A percentile compares a stretch with the other conserved stretches of the same genome.
phyloP scores from a whole-genome alignment of 2,329 filamentous ascomycete genomes.

The Nectriaceae sp. region DNA sequence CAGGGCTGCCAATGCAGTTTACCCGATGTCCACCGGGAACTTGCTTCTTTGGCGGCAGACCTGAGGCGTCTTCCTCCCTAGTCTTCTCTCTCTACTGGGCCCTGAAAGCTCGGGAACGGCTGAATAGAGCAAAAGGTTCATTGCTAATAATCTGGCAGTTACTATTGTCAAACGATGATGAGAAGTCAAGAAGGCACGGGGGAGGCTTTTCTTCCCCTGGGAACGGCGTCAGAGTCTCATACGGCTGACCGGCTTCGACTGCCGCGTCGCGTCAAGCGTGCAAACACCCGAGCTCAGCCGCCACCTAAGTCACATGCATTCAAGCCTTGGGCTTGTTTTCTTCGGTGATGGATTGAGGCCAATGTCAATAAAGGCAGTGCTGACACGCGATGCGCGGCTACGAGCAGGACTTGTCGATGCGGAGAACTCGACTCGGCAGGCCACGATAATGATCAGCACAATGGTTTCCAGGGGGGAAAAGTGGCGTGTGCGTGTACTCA shows the following conservation, averaged over 20 bases:
- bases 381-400: conserved; percentile 32
- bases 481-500: conserved; percentile 24
- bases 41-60: conserved; percentile 20
- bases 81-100: conserved; percentile 8
- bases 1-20: conserved; percentile 18
- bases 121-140: conserved; percentile 10
- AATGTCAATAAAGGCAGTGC: conserved; percentile 27
- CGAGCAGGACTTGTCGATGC: conserved; percentile 22
- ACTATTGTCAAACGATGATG: conserved; percentile 72
- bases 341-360: conserved; percentile 16
- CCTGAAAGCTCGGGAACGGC: background rate
- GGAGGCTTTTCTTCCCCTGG: conserved; percentile 17
- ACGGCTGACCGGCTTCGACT: conserved; percentile 18
- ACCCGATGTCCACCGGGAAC: conserved; percentile 22
- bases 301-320: conserved; percentile 13
- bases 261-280: conserved; percentile 23
- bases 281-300: conserved; percentile 14
- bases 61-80: conserved; percentile 11
- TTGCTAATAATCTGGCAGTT: conserved; percentile 36
- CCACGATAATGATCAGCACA: conserved; percentile 31
- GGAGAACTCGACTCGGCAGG: conserved; percentile 24
- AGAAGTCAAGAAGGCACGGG: conserved; percentile 30
- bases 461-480: conserved; percentile 25
- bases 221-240: conserved; percentile 20
- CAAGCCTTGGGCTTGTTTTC: conserved; percentile 1